Evolutionary conservation across 78 protist genomes (phyloP).

Genomic region (Emiliania huxleyi): DNA sequence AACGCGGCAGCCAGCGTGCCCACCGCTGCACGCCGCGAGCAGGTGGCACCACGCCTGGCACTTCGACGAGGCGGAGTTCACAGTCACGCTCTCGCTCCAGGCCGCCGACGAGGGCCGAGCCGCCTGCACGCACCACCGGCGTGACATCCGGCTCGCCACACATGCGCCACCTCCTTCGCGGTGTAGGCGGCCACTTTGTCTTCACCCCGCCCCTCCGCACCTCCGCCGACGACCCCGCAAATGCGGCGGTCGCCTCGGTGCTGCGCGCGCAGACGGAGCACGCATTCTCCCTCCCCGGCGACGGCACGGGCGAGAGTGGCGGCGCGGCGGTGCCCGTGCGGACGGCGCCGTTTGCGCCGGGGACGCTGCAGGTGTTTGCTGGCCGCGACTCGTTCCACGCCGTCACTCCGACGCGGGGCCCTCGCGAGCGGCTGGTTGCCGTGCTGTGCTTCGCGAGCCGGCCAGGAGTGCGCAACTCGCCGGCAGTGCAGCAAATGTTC

Average conservation of each 20-base stretch:
- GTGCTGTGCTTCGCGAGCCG: background rate
- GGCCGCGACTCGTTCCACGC: background rate
- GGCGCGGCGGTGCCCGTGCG: too few species aligned
- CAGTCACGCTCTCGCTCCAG: background rate
- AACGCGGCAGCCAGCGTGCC: background rate
- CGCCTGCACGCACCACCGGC: too few species aligned
- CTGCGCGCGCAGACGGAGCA: background rate
- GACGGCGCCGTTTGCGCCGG: background rate
- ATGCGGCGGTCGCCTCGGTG: background rate
- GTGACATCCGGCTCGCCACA: too few species aligned
- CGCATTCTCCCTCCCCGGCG: background rate
- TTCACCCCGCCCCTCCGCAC: background rate
- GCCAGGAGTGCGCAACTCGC: background rate
- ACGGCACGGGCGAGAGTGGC: too few species aligned
- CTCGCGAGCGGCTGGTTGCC: background rate
- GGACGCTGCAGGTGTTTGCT: background rate
- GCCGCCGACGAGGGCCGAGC: background rate
- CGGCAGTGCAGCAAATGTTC: slow-evolving; percentile 5
- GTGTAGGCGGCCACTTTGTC: background rate
- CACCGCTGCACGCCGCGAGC: background rate
- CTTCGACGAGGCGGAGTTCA: background rate
- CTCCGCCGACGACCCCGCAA: background rate
- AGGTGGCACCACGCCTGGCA: background rate
- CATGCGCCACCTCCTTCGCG: too few species aligned
- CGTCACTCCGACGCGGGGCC: background rate